Base-by-base conservation (phyloP, 2,329 filamentous ascomycete genomes). In the Claviceps pazoutovae region DNA sequence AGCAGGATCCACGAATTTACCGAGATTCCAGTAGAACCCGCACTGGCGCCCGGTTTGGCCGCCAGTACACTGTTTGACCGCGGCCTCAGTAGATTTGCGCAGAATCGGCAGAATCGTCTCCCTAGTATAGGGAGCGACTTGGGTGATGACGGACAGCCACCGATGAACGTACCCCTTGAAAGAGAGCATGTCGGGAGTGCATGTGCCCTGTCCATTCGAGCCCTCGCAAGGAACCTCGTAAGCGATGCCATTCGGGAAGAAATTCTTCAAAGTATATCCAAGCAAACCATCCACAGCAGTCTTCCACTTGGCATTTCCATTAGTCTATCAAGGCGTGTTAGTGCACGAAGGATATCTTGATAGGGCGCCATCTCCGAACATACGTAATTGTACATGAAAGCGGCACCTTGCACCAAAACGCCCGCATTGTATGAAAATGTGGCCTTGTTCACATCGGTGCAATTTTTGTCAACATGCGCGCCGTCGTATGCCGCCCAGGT, bases 111-210 rank as follows among this genome's bases (percentile, higher is more conserved):
- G 66, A 56, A 88, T 80, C 16, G 62, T 68, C 1, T 73, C 66
- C 42, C 66, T 66, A 1, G 77, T 80, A 46, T 73, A 74, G 0
- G 84, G 83, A 0, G 79, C 82, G n/a, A 87, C 52, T 57, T 83
- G 73, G 2, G 78, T 75, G 1, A 77, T 73, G 21, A 75, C 72
- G 4, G 78, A 72, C 57, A 88, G 70, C 80, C 82, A 86, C 42
- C 81, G 76, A 57, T 80, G 74, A 17, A 86, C 70, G 53, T 83
- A 82, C 41, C 83, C 83, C 66, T 87, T 87, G 75, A 84, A 89
- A 1, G 79, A 79, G 54, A 79, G 66, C 72, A 88, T 85, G 59
- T 91, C 87, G 47, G 77, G 73, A 53, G 82, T 82, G 70, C 87
- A 91, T 19, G 68, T 74, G 21, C 61, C 67, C 2, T 73, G 68